phyloP scores from a whole-genome alignment of 345 rosid genomes.

The Gossypium bickii region DNA sequence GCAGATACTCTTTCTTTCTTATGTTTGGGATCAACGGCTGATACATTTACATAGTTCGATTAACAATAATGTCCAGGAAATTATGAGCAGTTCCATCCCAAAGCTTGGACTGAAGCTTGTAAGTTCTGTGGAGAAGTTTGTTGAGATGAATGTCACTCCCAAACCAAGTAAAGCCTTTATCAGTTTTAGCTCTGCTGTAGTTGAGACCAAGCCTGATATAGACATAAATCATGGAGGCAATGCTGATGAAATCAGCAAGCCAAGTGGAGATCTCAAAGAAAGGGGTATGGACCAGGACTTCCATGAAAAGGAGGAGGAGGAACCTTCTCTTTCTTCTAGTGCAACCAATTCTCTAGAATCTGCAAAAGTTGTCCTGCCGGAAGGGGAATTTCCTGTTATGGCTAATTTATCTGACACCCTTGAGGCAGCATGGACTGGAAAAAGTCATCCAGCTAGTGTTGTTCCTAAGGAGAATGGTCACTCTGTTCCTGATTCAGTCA shows the following conservation, averaged over 20 bases:
- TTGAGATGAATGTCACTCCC: constrained; percentile 37
- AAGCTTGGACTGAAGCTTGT: constrained; percentile 37
- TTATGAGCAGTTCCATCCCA: constrained; percentile 27
- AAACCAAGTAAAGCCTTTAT: constrained; percentile 33
- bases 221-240: constrained; percentile 30
- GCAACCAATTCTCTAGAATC: constrained; percentile 36
- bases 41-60: constrained; percentile 47
- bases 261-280: constrained; percentile 27
- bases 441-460: constrained; percentile 37
- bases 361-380: constrained; percentile 43
- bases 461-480: constrained; percentile 29
- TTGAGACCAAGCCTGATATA: constrained; percentile 31
- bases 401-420: constrained; percentile 64
- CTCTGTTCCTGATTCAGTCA: constrained; percentile 26
- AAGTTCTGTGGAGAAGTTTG: constrained; percentile 51
- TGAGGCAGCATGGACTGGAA: constrained; percentile 78
- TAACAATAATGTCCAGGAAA: constrained; percentile 38
- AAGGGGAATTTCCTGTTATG: constrained; percentile 41
- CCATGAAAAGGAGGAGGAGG: constrained; percentile 31
- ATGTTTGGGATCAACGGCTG: constrained; percentile 82
- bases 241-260: constrained; percentile 17
- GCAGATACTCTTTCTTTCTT: constrained; percentile 67
- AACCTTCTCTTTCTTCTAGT: constrained; percentile 27
- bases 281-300: constrained; percentile 28
- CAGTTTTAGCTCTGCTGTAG: constrained; percentile 37